Percentiles rank a stretch among this genome's conserved stretches.
These are phyloP conservation scores for Notholithocarpus densiflorus DNA, from an alignment of 306 rosid genomes.

Conservation along the genomic window DNA sequence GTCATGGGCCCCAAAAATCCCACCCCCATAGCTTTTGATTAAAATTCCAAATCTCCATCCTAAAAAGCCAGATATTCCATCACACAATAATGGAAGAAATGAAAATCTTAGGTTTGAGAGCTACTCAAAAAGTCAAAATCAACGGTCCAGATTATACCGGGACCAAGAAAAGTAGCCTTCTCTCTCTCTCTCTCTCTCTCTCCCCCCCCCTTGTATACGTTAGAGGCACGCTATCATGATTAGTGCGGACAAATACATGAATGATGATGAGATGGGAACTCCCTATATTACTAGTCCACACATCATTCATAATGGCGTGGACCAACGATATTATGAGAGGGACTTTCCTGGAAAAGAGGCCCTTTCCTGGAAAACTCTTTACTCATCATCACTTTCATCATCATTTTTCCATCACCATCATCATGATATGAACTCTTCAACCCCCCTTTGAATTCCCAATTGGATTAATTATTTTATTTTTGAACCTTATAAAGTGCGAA, in stretches of 20 bases:
- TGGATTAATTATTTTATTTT: neutral
- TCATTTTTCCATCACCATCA: slow-evolving; percentile 40
- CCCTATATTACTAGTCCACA: slow-evolving; percentile 33
- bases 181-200: too few species aligned
- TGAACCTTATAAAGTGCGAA: slow-evolving; percentile 30
- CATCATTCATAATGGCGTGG: slow-evolving; percentile 51
- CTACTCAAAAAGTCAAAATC: neutral
- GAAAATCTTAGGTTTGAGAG: neutral
- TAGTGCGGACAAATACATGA: slow-evolving; percentile 26
- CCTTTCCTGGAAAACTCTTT: slow-evolving; percentile 69
- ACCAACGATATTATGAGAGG: slow-evolving; percentile 49
- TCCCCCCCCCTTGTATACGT: slow-evolving; percentile 18
- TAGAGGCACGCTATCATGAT: slow-evolving; percentile 47
- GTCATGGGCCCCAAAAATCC: neutral
- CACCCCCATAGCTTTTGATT: neutral
- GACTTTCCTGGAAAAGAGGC: slow-evolving; percentile 56
- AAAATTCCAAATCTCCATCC: neutral
- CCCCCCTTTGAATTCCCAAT: slow-evolving; percentile 35
- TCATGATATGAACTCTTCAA: slow-evolving; percentile 29
- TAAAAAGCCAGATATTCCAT: neutral
- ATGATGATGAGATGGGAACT: slow-evolving; percentile 24
- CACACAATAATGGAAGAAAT: slow-evolving; percentile 15
- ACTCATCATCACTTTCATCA: slow-evolving; percentile 45
- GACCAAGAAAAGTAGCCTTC: too few species aligned
- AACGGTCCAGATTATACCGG: slow-evolving; percentile 8